These are phyloP conservation scores for Panellus pusillus DNA, from an alignment of 768 basidiomycete species.

Conservation along the genomic window DNA sequence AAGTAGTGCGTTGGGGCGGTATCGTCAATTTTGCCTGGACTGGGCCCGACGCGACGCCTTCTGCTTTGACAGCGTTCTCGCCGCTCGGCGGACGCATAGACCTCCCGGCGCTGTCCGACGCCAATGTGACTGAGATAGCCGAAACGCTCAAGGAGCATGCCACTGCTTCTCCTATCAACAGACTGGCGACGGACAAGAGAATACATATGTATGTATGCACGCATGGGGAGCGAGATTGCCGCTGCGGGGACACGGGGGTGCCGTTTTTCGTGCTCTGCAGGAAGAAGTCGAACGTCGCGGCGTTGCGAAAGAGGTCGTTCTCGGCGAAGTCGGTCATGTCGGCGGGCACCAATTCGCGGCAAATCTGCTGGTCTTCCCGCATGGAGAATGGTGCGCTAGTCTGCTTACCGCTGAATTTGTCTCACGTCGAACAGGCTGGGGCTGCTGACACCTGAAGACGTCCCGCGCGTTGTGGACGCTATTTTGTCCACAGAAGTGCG, in stretches of 20 bases:
- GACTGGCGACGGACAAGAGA: slow-evolving; percentile 22
- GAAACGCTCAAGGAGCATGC: slow-evolving; percentile 34
- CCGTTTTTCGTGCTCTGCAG: slow-evolving; percentile 53
- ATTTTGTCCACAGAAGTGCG: slow-evolving; percentile 33
- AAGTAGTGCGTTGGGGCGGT: slow-evolving; percentile 48
- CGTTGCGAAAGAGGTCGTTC: slow-evolving; percentile 34
- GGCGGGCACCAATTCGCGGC: slow-evolving; percentile 82
- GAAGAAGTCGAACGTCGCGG: slow-evolving; percentile 48
- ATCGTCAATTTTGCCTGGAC: slow-evolving; percentile 65
- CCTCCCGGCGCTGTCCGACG: slow-evolving; percentile 46
- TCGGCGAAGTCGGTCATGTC: slow-evolving; percentile 75
- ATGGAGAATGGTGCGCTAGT: slow-evolving; percentile 64
- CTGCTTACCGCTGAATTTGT: not conserved
- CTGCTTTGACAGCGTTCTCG: slow-evolving; percentile 56
- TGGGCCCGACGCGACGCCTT: slow-evolving; percentile 23
- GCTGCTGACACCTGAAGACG: slow-evolving; percentile 55
- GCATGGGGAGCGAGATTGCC: slow-evolving; percentile 75
- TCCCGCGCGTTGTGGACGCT: slow-evolving; percentile 50
- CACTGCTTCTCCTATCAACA: not conserved
- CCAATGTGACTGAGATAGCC: slow-evolving; percentile 52
- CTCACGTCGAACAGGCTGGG: slow-evolving; percentile 52
- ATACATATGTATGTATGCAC: slow-evolving; percentile 72
- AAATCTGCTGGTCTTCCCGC: slow-evolving; percentile 67
- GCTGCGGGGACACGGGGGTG: slow-evolving; percentile 70
- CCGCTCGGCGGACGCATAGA: slow-evolving; percentile 44